Evolutionary conservation across 169 alveolate genomes (phyloP).

Genomic region (Cryptosporidium sp.): DNA sequence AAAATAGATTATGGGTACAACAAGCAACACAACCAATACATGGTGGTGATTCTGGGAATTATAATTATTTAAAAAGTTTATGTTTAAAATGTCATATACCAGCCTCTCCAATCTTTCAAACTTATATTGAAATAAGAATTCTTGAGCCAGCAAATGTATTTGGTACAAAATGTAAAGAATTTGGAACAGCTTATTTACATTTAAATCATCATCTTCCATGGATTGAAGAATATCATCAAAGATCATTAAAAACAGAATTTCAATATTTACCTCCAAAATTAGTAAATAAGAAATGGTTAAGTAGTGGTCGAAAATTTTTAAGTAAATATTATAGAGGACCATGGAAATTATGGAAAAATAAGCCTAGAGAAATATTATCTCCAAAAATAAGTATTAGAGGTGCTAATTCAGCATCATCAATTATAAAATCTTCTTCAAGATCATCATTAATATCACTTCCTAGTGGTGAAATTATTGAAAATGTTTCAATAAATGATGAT

Average conservation of each 20-base stretch:
- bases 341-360: slow-evolving; percentile 67
- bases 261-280: slow-evolving; percentile 67
- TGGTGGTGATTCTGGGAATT: slow-evolving; percentile 67
- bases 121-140: slow-evolving; percentile 60
- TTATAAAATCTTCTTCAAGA: slow-evolving; percentile 9
- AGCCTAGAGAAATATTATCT: slow-evolving; percentile 24
- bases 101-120: slow-evolving; percentile 71
- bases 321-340: slow-evolving; percentile 75
- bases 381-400: slow-evolving; percentile 54
- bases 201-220: slow-evolving; percentile 73
- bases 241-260: slow-evolving; percentile 62
- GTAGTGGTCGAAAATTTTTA: slow-evolving; percentile 44
- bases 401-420: slow-evolving; percentile 12
- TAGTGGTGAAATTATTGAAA: slow-evolving; percentile 39
- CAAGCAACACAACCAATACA: slow-evolving; percentile 64
- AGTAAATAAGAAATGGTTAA: slow-evolving; percentile 56
- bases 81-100: slow-evolving; percentile 74
- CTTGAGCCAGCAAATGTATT: slow-evolving; percentile 67
- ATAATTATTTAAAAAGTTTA: slow-evolving; percentile 52
- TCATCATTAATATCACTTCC: slow-evolving; percentile 66
- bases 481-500: slow-evolving; percentile 37
- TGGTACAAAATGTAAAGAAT: slow-evolving; percentile 68
- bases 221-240: slow-evolving; percentile 72
- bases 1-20: slow-evolving; percentile 70
- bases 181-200: slow-evolving; percentile 73